Conservation (phyloP, 2,329 filamentous ascomycete genomes). For the Claviceps pusilla region DNA sequence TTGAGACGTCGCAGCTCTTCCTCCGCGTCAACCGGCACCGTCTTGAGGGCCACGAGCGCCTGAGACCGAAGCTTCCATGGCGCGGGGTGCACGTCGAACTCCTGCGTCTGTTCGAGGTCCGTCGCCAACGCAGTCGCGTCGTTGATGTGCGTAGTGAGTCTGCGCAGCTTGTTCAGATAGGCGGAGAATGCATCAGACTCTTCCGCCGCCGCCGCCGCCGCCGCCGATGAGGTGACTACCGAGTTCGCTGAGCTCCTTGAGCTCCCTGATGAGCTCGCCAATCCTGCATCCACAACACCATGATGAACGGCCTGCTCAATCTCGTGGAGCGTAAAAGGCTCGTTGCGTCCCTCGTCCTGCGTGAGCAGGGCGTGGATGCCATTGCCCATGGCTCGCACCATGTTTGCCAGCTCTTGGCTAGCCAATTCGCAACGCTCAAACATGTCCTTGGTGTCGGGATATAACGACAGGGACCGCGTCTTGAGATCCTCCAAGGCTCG, state of each 20-base stretch:
- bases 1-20: conserved; percentile 69
- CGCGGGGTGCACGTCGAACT: conserved; percentile 60
- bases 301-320: conserved; percentile 47
- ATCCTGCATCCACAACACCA: conserved; percentile 32
- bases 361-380: conserved; percentile 49
- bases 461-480: conserved; percentile 57
- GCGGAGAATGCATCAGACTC: conserved; percentile 57
- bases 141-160: conserved; percentile 46
- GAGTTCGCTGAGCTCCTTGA: too few relatives aligned
- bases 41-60: conserved; percentile 70
- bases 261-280: conserved; percentile 14
- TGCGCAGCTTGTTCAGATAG: conserved; percentile 52
- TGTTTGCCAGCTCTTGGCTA: conserved; percentile 48
- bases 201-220: conserved; percentile 8
- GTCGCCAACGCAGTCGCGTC: conserved; percentile 57
- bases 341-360: conserved; percentile 54
- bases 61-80: conserved; percentile 77
- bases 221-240: neutral
- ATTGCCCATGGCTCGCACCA: conserved; percentile 52
- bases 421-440: conserved; percentile 57
- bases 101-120: conserved; percentile 57
- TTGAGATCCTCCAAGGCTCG: conserved; percentile 65
- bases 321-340: conserved; percentile 52
- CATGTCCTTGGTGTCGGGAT: conserved; percentile 47
- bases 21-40: conserved; percentile 65